These are phyloP conservation scores for Solanum chilense DNA, from an alignment of 257 asterid genomes.

Conservation along the genomic window DNA sequence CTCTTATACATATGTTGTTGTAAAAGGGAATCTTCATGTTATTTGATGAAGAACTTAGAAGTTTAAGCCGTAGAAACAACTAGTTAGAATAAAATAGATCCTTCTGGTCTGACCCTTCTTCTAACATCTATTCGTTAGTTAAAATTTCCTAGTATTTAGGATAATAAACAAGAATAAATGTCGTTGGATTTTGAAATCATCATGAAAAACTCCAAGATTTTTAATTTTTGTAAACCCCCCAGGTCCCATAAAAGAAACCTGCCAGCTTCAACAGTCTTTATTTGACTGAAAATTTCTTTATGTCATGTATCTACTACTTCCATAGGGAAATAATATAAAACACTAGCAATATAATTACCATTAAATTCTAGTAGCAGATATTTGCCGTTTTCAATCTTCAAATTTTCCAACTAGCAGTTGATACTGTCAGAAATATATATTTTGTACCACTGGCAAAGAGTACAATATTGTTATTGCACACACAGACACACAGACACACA, in stretches of 20 bases:
- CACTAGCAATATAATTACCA: not conserved
- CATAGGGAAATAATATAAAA: not conserved
- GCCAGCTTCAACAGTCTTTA: not conserved
- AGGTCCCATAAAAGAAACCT: not conserved
- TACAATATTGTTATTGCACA: not conserved
- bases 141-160: not conserved
- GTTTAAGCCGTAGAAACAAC: rapidly evolving
- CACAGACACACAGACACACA: no score
- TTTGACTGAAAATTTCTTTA: not conserved
- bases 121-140: not conserved
- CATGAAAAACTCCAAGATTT: not conserved
- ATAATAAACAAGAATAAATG: not conserved
- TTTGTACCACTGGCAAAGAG: not conserved
- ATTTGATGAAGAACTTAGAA: not conserved
- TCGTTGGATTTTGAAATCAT: not conserved
- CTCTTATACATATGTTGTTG: not conserved
- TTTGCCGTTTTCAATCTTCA: not conserved
- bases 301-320: not conserved
- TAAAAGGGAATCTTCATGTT: no score
- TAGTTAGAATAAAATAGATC: no score
- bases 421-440: not conserved
- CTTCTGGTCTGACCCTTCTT: no score
- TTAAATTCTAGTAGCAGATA: not conserved
- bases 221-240: not conserved
- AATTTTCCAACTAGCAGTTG: not conserved